Conservation (phyloP, 176 grass and related monocot genomes). For the Oryza meyeriana region DNA sequence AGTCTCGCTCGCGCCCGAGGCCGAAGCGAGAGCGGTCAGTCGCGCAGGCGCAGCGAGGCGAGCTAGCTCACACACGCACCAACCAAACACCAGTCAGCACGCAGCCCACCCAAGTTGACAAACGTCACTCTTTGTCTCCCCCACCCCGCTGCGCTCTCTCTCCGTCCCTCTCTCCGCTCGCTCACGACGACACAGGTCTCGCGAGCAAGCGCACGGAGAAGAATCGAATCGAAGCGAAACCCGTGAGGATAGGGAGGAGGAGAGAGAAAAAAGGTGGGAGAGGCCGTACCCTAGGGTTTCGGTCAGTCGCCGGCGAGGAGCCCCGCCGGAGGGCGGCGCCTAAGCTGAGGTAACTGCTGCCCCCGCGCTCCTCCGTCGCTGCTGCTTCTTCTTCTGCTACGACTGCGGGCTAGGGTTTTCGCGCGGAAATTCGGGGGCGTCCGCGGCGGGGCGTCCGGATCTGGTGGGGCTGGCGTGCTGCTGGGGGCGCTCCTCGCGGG, state of each 20-base stretch:
- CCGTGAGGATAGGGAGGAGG: neutral
- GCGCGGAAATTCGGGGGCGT: neutral
- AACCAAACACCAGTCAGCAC: conserved; percentile 33
- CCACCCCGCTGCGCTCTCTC: conserved; percentile 1
- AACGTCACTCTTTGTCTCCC: conserved; percentile 36
- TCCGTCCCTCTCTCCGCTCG: neutral
- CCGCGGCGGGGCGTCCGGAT: neutral
- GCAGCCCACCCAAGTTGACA: conserved; percentile 42
- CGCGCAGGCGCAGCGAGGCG: neutral
- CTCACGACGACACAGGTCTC: conserved; percentile 38
- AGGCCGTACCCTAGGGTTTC: conserved; percentile 32
- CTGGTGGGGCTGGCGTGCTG: conserved; percentile 3
- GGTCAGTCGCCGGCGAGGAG: conserved; percentile 12
- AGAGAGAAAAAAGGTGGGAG: neutral
- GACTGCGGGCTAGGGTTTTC: conserved; percentile 2
- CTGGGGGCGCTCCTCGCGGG: neutral
- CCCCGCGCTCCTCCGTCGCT: neutral
- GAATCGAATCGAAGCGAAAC: conserved; percentile 9
- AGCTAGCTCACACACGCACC: neutral
- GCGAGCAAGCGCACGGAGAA: conserved; percentile 17
- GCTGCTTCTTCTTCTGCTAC: neutral
- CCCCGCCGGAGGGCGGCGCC: neutral
- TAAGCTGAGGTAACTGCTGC: conserved; percentile 17
- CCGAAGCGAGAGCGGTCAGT: too few relatives aligned
- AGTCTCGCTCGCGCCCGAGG: neutral